Percentiles rank a stretch among this genome's conserved stretches.
Evolutionary conservation across 345 rosid genomes (phyloP).

Genomic region (Murraya koenigii): DNA sequence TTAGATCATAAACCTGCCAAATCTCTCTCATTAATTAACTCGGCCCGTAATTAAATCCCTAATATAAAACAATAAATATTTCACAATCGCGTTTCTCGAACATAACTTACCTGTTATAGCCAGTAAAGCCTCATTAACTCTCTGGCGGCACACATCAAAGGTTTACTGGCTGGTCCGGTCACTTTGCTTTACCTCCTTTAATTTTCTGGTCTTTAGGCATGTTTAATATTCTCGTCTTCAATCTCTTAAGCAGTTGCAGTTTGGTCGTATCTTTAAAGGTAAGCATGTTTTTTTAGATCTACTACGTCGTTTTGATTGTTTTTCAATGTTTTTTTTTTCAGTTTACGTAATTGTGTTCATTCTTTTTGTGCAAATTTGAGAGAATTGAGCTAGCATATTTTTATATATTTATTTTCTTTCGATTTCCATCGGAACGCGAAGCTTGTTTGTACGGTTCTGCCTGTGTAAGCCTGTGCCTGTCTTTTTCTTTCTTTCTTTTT

Average conservation of each 20-base stretch:
- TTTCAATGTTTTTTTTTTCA: neutral
- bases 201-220: neutral
- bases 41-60: neutral
- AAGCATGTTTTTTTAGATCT: conserved; percentile 9
- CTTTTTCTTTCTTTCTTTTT: neutral
- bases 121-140: conserved; percentile 29
- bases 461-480: neutral
- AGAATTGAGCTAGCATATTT: neutral
- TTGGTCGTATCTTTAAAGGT: conserved; percentile 24
- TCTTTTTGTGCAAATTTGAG: neutral
- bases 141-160: conserved; percentile 17
- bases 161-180: conserved; percentile 41
- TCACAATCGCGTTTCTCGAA: conserved; percentile 18
- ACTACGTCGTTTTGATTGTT: neutral
- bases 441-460: neutral
- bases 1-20: neutral
- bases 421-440: neutral
- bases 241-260: conserved; percentile 21
- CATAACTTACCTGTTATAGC: conserved; percentile 35
- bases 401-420: neutral
- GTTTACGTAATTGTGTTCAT: neutral
- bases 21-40: neutral
- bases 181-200: conserved; percentile 13
- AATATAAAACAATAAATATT: neutral
- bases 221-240: conserved; percentile 7